Evolutionary conservation across 2,329 filamentous ascomycete species (phyloP).

Genomic region (Lecanosticta acicola): DNA sequence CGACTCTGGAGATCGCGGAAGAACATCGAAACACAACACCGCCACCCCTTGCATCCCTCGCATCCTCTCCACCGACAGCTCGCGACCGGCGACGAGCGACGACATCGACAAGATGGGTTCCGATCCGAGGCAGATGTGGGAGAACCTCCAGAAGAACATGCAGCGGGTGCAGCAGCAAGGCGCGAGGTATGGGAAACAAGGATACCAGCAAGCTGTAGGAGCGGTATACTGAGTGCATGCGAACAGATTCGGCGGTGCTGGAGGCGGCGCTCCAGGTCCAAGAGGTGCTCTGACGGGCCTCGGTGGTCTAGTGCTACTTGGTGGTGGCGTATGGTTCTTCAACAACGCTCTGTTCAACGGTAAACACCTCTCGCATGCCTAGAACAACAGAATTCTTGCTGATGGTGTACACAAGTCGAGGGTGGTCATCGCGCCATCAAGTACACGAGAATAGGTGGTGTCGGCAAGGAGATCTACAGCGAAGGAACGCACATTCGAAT

Average conservation of each 20-base stretch:
- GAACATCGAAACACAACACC: background rate
- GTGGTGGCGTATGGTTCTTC: conserved; percentile 49
- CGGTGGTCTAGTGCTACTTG: conserved; percentile 50
- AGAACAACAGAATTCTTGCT: background rate
- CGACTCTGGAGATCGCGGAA: too few relatives aligned
- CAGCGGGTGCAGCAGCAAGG: conserved; percentile 45
- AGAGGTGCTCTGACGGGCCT: conserved; percentile 51
- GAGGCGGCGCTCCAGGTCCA: conserved; percentile 43
- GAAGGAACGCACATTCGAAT: conserved; percentile 96
- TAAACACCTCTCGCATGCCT: conserved; percentile 31
- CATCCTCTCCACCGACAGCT: conserved; percentile 2
- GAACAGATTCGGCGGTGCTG: conserved; percentile 44
- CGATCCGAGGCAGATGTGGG: conserved; percentile 62
- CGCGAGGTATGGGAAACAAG: conserved; percentile 30
- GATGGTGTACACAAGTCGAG: conserved; percentile 56
- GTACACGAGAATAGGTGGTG: conserved; percentile 81
- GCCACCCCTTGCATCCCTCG: background rate
- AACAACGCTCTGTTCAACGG: conserved; percentile 66
- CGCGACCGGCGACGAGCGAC: background rate
- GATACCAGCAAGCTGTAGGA: conserved; percentile 1
- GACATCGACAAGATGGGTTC: conserved; percentile 26
- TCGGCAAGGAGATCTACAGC: conserved; percentile 90
- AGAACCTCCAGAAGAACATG: conserved; percentile 58
- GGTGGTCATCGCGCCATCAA: conserved; percentile 99
- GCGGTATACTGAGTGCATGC: conserved; percentile 13